These are phyloP conservation scores for Globisporangium takayamanum DNA, from an alignment of 352 stramenopile genomes.

Conservation along the genomic window DNA sequence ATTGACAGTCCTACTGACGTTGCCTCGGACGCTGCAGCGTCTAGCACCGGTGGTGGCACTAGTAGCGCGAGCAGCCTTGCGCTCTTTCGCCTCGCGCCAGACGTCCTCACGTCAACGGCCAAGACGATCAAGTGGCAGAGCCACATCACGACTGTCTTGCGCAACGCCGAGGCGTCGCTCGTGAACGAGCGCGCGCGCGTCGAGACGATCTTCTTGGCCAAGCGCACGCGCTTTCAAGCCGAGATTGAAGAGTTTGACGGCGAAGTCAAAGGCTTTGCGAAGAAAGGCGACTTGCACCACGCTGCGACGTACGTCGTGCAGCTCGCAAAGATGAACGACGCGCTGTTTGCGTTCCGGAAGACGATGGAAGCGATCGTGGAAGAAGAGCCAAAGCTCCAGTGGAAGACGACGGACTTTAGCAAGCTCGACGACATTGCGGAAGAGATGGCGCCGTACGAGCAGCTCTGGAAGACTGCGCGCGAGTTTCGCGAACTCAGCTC, in stretches of 20 bases:
- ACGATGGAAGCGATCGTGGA: constrained; percentile 48
- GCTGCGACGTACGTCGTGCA: constrained; percentile 73
- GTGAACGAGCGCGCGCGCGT: constrained; percentile 58
- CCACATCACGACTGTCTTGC: constrained; percentile 48
- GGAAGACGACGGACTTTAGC: constrained; percentile 62
- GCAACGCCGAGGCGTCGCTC: constrained; percentile 44
- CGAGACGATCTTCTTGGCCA: constrained; percentile 63
- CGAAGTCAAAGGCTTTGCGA: constrained; percentile 62
- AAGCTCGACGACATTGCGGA: constrained; percentile 72
- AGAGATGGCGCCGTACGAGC: constrained; percentile 68
- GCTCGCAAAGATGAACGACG: constrained; percentile 66
- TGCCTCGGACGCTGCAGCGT: not conserved
- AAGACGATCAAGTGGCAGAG: constrained; percentile 65
- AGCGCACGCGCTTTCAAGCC: constrained; percentile 57
- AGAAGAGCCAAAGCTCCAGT: constrained; percentile 62
- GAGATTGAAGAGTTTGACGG: constrained; percentile 74
- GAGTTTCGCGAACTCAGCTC: constrained; percentile 74
- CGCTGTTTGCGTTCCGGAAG: constrained; percentile 42
- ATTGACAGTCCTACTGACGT: constrained; percentile 11
- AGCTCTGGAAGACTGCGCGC: constrained; percentile 61
- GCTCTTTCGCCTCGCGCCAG: constrained; percentile 17
- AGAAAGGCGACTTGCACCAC: constrained; percentile 71
- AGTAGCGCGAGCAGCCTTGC: not conserved
- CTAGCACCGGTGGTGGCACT: too few relatives aligned
- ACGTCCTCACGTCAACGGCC: constrained; percentile 47